Evolutionary conservation across 2,329 filamentous ascomycete genomes (phyloP).

Genomic region (Lachnellula cervina): DNA sequence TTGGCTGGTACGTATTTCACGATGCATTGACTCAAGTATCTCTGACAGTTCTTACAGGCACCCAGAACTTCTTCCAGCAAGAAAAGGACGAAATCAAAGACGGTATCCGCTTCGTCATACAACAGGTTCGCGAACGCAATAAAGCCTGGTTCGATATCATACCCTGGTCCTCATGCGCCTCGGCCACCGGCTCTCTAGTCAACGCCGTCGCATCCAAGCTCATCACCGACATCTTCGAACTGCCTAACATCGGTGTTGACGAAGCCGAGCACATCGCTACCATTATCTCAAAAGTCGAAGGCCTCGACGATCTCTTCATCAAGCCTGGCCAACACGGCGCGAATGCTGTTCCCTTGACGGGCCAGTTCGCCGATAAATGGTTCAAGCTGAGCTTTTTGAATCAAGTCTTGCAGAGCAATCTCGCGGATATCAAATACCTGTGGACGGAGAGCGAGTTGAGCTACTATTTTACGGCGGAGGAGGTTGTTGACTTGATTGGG

Average conservation of each 20-base stretch:
- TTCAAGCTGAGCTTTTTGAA: conserved; percentile 59
- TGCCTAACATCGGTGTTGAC: conserved; percentile 56
- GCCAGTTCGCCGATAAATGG: conserved; percentile 59
- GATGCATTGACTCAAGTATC: background rate
- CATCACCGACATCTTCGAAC: conserved; percentile 58
- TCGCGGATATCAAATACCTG: conserved; percentile 57
- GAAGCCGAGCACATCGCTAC: conserved; percentile 58
- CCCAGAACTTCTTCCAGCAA: conserved; percentile 56
- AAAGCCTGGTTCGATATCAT: conserved; percentile 54
- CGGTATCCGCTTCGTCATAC: conserved; percentile 49
- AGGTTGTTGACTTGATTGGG: conserved; percentile 58
- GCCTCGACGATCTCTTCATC: conserved; percentile 56
- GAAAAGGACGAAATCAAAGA: conserved; percentile 43
- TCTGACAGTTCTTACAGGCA: conserved; percentile 32
- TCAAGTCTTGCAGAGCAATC: conserved; percentile 61
- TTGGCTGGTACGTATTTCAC: conserved; percentile 43
- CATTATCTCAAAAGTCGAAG: conserved; percentile 51
- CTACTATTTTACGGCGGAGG: conserved; percentile 55
- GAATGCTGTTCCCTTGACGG: conserved; percentile 42
- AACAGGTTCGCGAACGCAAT: conserved; percentile 50
- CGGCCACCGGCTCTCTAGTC: conserved; percentile 55
- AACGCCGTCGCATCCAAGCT: conserved; percentile 57
- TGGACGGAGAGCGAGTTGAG: conserved; percentile 64
- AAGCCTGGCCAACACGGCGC: conserved; percentile 29
- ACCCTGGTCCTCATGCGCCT: conserved; percentile 56